Base-by-base conservation (phyloP, 2,329 filamentous ascomycete genomes). In the Lomentospora prolificans region DNA sequence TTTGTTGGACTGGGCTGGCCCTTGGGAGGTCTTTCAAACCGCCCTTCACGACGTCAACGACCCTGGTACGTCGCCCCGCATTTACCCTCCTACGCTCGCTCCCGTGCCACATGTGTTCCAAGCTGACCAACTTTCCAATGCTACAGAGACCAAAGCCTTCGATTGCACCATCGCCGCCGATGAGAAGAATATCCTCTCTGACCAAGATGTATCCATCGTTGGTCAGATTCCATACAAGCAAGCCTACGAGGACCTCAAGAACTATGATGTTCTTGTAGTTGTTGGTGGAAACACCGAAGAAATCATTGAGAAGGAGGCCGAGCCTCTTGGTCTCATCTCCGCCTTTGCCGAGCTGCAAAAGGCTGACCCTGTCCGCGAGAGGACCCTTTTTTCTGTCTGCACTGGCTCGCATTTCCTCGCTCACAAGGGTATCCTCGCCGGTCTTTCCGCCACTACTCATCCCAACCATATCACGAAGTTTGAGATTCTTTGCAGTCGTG, bases 361-460 rank as follows among this genome's bases (percentile, higher is more conserved):
- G 76, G 83, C 82, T 64, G 87, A 91, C 64, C 86, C 89, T 10
- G 77, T 77, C 65, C 86, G 86, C 64, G 89, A 95, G 76, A 87
- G 89, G 63, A 91, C 89, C 52, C 75, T 94, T 64, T 74, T 94
- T 62, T 88, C 87, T 62, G 76, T 95, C 69, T 90, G 87, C 75
- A 89, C 87, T 50, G 89, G 88, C 60, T 80, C 86, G 46, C 81
- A 92, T 66, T 81, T 92, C 72, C 81, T 92, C 53, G 89, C 85
- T 59, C 77, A 87, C 65, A 79, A 85, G 64, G 89, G 88, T 62
- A 82, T 94, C 66, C 81, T 95, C 59, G 82, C 85, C 61, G 89
- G 89, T 60, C 77, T 94, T 25, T 84, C 85, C 28, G 89, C 87
- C 63, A 95, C 89, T 60, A 92, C 87, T 57, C 89, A 94, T 70